Evolutionary conservation across 495 filamentous ascomycete species (phyloP).

Genomic region (Clohesyomyces aquaticus): DNA sequence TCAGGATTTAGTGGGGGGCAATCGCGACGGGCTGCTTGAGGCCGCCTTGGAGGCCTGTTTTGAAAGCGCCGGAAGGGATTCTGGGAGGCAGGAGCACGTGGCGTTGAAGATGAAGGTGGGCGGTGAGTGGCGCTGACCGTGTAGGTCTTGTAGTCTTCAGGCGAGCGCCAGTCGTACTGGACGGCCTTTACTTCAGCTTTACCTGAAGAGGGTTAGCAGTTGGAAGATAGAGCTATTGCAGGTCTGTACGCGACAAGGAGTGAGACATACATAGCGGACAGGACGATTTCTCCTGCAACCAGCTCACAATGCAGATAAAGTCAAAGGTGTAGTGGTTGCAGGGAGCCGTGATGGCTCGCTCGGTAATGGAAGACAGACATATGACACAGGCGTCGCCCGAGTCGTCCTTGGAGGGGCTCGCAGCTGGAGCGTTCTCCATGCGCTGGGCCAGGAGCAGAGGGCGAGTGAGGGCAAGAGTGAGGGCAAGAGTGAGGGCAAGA

Average conservation of each 20-base stretch:
- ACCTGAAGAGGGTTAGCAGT: slow-evolving; percentile 45
- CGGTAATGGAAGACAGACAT: slow-evolving; percentile 75
- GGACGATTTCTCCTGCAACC: slow-evolving; percentile 71
- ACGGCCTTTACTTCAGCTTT: slow-evolving; percentile 71
- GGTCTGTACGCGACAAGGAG: too few species aligned
- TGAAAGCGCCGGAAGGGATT: not conserved
- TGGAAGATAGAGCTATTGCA: not conserved
- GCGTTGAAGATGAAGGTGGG: too few species aligned
- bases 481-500: too few species aligned
- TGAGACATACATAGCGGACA: slow-evolving; percentile 71
- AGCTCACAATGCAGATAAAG: slow-evolving; percentile 80
- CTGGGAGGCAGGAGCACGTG: slow-evolving; percentile 20
- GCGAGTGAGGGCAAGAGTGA: too few species aligned
- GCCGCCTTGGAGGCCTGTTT: slow-evolving; percentile 7
- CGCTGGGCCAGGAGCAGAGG: too few species aligned
- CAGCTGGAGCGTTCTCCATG: slow-evolving; percentile 31
- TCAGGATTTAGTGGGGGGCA: slow-evolving; percentile 45
- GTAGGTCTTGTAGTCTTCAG: slow-evolving; percentile 60
- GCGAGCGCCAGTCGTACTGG: slow-evolving; percentile 62
- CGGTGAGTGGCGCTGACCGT: slow-evolving; percentile 50
- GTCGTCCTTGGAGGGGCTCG: slow-evolving; percentile 8
- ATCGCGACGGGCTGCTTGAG: slow-evolving; percentile 9
- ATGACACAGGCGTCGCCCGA: slow-evolving; percentile 59
- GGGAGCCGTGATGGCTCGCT: slow-evolving; percentile 69
- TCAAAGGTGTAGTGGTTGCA: slow-evolving; percentile 83